Conservation (phyloP, 331 rosid species). For the Quercus phellos region DNA sequence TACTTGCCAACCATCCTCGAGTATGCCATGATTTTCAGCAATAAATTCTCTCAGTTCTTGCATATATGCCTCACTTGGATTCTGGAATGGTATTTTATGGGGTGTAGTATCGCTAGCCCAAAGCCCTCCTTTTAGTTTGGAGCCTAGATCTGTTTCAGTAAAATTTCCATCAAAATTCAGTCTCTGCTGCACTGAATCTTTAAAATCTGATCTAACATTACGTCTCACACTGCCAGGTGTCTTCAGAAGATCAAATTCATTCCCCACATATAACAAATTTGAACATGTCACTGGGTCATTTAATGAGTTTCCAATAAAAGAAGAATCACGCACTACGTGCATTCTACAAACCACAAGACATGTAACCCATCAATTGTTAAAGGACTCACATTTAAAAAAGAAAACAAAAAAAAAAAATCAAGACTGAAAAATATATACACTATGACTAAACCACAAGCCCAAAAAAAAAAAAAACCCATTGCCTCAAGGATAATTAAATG, state of each 20-base stretch:
- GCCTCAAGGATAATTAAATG: too few species aligned
- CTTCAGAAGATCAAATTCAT: conserved; percentile 58
- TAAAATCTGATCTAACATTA: conserved; percentile 54
- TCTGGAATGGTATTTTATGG: conserved; percentile 40
- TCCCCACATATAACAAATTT: conserved; percentile 48
- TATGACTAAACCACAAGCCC: too few species aligned
- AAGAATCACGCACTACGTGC: conserved; percentile 69
- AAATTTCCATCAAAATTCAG: conserved; percentile 44
- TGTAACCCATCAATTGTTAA: conserved; percentile 14
- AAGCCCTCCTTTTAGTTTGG: conserved; percentile 46
- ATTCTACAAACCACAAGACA: conserved; percentile 68
- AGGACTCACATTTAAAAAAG: too few species aligned
- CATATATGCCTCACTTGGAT: conserved; percentile 61
- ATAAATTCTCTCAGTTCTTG: conserved; percentile 85
- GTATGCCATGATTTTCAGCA: conserved; percentile 70
- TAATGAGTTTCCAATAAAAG: conserved; percentile 66
- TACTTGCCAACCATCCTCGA: conserved; percentile 94
- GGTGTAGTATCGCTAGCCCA: conserved; percentile 44
- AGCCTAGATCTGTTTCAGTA: conserved; percentile 51
- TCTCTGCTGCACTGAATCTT: conserved; percentile 58
- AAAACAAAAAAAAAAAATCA: too few species aligned
- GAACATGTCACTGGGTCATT: conserved; percentile 65
- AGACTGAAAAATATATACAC: too few species aligned
- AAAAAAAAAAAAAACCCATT: too few species aligned
- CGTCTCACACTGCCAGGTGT: conserved; percentile 51